Percentiles rank a stretch among this genome's conserved stretches.
These are phyloP conservation scores for Melaleuca alternifolia DNA, from an alignment of 345 rosid genomes.

Conservation along the genomic window DNA sequence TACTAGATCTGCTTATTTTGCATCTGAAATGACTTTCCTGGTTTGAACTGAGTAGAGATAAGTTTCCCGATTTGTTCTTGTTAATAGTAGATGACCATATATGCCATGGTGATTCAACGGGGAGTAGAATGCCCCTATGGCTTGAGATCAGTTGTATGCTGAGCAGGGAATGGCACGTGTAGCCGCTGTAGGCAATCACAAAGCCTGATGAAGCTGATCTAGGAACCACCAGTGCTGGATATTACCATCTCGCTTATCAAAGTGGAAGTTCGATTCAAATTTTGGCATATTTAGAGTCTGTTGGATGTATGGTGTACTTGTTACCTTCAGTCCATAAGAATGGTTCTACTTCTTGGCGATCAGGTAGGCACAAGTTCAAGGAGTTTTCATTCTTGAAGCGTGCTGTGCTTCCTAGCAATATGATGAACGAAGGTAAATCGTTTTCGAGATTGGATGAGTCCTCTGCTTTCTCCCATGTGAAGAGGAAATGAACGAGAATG, in stretches of 20 bases:
- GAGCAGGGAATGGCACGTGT: not conserved
- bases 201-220: not conserved
- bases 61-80: not conserved
- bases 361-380: not conserved
- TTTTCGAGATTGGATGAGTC: not conserved
- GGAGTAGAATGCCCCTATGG: not conserved
- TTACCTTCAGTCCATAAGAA: not conserved
- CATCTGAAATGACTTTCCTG: not conserved
- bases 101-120: not conserved
- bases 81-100: not conserved
- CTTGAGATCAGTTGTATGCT: not conserved
- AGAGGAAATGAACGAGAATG: not conserved
- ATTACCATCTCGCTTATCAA: not conserved
- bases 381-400: not conserved
- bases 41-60: not conserved
- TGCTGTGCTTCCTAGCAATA: not conserved
- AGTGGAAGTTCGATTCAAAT: not conserved
- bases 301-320: not conserved
- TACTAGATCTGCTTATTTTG: not conserved
- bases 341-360: not conserved
- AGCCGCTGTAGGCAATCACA: not conserved
- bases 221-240: not conserved
- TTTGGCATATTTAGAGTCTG: not conserved
- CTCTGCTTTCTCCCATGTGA: not conserved
- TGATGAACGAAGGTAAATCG: not conserved